Base-by-base conservation (phyloP, 2,329 filamentous ascomycete genomes). In the Phialophora macrospora region DNA sequence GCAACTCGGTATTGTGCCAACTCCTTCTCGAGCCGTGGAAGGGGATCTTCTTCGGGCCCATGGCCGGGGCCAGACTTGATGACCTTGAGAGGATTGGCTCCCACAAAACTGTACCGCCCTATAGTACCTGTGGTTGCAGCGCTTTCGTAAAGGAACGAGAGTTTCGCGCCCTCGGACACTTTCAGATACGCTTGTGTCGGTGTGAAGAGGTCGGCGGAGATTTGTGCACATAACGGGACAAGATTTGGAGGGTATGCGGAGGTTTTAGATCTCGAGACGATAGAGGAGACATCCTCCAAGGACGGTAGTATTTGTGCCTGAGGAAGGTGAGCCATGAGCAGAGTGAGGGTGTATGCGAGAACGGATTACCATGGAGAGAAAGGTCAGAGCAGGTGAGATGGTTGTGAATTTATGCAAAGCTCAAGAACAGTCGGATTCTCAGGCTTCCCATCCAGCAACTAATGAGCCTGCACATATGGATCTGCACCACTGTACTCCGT, bases 181-280 rank as follows among this genome's bases (percentile, higher is more conserved):
- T 97, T 98, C 71, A 99, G 85, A 79, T 98, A 99, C 72, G 96
- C 94, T 68, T 91, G 87, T n/a, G 92, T 94, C 2, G 95, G 95
- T 1, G 94, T 99, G 77, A 98, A 85, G 72, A 98, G 89, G 78
- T 97, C 94, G 73, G 94, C 94, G 5, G 92, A 88, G 73, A 97
- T 92, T 70, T 93, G 91, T 28, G 90, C 88, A 78, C 89, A 93
- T 49, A 97, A 78, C 1, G 93, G 92, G 8, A 97, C 86, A 68
- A 96, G 85, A 73, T 95, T 97, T 3, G 90, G 89, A 64, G 87
- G 81, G 71, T 85, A 85, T 62, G 82, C 75, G 46, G 83, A 81
- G 28, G 79, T 77, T 72, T 78, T 79, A 24, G 83, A 82, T 61
- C 81, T 79, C 54, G 81, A 76, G 70, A 90, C 77, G 55, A 89